A percentile compares a stretch with the other conserved stretches of the same genome.
Conservation (phyloP, 495 filamentous ascomycete species). For the Aspergillus heteromorphus region DNA sequence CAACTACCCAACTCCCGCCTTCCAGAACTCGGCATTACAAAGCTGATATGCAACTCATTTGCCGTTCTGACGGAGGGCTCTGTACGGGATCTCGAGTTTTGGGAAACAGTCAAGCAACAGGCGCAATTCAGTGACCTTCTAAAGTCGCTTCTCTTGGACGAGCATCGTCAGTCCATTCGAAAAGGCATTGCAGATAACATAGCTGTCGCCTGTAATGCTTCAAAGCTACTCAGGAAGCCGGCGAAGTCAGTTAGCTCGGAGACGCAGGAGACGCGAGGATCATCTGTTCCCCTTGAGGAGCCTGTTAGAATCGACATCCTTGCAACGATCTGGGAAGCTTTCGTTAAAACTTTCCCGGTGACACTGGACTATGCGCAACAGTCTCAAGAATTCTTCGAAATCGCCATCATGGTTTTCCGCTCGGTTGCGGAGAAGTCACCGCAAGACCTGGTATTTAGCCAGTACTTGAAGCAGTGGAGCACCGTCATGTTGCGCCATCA, state of each 20-base stretch:
- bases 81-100: slow-evolving; percentile 52
- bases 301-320: slow-evolving; percentile 36
- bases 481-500: slow-evolving; percentile 48
- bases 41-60: slow-evolving; percentile 50
- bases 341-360: slow-evolving; percentile 45
- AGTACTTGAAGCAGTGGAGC: slow-evolving; percentile 49
- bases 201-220: slow-evolving; percentile 24
- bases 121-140: slow-evolving; percentile 39
- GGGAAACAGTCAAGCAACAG: slow-evolving; percentile 49
- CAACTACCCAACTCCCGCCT: slow-evolving; percentile 2
- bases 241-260: slow-evolving; percentile 7
- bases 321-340: slow-evolving; percentile 46
- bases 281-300: slow-evolving; percentile 14
- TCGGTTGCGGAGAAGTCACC: slow-evolving; percentile 49
- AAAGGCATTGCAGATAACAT: slow-evolving; percentile 35
- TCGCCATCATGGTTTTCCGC: slow-evolving; percentile 47
- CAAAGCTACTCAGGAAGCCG: slow-evolving; percentile 24
- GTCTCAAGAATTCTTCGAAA: slow-evolving; percentile 53
- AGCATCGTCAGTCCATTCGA: slow-evolving; percentile 27
- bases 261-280: slow-evolving; percentile 5
- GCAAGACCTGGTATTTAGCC: slow-evolving; percentile 43
- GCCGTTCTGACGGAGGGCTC: slow-evolving; percentile 62
- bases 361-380: slow-evolving; percentile 37
- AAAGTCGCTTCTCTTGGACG: slow-evolving; percentile 30
- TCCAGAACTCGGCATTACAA: slow-evolving; percentile 19